A percentile compares a stretch with the other conserved stretches of the same genome.
phyloP scores from a whole-genome alignment of 345 rosid species.

The Bruguiera gymnorhiza region DNA sequence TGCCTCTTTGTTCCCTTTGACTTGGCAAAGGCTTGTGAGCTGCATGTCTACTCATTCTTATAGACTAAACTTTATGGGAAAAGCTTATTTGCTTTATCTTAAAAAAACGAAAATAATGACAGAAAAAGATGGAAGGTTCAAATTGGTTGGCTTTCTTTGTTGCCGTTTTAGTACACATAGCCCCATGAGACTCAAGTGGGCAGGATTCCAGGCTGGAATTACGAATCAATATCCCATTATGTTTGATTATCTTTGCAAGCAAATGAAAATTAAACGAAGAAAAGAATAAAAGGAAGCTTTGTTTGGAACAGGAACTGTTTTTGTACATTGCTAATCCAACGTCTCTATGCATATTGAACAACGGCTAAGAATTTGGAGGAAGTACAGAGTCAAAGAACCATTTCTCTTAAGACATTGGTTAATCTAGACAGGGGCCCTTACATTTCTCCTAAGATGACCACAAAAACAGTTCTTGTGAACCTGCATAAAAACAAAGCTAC shows the following conservation, averaged over 20 bases:
- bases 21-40: neutral
- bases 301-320: slow-evolving; percentile 48
- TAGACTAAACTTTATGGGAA: neutral
- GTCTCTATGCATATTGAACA: neutral
- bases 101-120: slow-evolving; percentile 3
- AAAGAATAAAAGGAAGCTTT: slow-evolving; percentile 9
- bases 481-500: slow-evolving; percentile 24
- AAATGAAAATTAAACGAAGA: neutral
- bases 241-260: slow-evolving; percentile 20
- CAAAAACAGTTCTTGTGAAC: slow-evolving; percentile 35
- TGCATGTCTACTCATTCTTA: neutral
- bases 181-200: slow-evolving; percentile 41
- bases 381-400: neutral
- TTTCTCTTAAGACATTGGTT: slow-evolving; percentile 25
- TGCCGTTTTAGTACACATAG: slow-evolving; percentile 33
- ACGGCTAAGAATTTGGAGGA: neutral
- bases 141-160: slow-evolving; percentile 31
- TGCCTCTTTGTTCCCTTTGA: neutral
- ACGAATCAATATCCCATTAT: slow-evolving; percentile 31
- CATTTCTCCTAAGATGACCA: slow-evolving; percentile 39
- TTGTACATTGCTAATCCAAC: slow-evolving; percentile 56
- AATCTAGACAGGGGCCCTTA: slow-evolving; percentile 31
- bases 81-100: slow-evolving; percentile 31
- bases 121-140: slow-evolving; percentile 6
- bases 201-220: slow-evolving; percentile 47